phyloP scores from a whole-genome alignment of 2,329 filamentous ascomycete species.

The Arthrocladium fulminans region DNA sequence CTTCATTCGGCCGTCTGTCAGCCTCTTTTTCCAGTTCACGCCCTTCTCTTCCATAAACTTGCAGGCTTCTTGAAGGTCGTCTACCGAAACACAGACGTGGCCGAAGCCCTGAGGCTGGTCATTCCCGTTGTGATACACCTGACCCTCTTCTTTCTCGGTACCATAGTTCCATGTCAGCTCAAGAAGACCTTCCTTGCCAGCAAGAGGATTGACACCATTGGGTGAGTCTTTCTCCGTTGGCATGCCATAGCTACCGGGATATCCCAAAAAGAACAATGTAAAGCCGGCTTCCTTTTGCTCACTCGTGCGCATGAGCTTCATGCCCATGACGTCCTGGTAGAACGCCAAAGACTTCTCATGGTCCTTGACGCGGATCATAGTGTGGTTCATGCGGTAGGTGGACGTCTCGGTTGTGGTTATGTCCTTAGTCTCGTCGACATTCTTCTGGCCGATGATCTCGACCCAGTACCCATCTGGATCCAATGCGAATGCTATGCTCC shows the following conservation, averaged over 20 bases:
- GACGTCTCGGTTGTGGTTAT: constrained; percentile 62
- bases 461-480: constrained; percentile 79
- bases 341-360: constrained; percentile 64
- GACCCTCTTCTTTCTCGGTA: constrained; percentile 65
- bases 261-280: constrained; percentile 89
- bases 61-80: constrained; percentile 82
- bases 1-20: constrained; percentile 85
- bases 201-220: constrained; percentile 50
- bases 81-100: constrained; percentile 80
- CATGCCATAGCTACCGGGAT: constrained; percentile 50
- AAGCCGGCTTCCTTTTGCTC: constrained; percentile 66
- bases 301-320: constrained; percentile 65
- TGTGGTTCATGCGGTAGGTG: constrained; percentile 61
- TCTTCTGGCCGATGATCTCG: constrained; percentile 53
- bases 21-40: constrained; percentile 87
- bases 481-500: constrained; percentile 77
- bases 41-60: constrained; percentile 71
- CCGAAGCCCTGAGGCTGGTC: constrained; percentile 86
- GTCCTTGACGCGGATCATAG: constrained; percentile 88
- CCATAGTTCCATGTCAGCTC: constrained; percentile 81
- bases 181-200: constrained; percentile 70
- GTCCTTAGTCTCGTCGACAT: constrained; percentile 61
- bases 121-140: constrained; percentile 92
- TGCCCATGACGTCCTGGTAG: constrained; percentile 80
- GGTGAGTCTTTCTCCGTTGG: constrained; percentile 42